These are phyloP conservation scores for Fusarium sublunatum DNA, from an alignment of 2,329 filamentous ascomycete species.

Conservation along the genomic window DNA sequence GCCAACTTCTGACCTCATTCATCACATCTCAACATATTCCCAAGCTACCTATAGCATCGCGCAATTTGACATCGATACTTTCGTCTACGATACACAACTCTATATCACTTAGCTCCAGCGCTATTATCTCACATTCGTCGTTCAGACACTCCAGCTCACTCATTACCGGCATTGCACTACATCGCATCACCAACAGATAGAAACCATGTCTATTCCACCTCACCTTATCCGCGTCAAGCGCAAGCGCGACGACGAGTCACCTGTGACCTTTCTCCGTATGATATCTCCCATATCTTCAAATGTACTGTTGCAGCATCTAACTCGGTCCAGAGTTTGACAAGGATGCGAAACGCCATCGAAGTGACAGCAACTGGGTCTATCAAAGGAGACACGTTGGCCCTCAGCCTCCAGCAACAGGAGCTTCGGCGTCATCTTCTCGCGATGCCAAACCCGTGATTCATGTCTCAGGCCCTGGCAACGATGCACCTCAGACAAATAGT, in stretches of 20 bases:
- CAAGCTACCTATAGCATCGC: conserved; percentile 4
- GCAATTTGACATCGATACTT: not conserved
- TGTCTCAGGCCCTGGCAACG: conserved; percentile 56
- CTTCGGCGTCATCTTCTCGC: conserved; percentile 29
- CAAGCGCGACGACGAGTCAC: conserved; percentile 65
- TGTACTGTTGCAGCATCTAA: conserved; percentile 28
- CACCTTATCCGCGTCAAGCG: conserved; percentile 71
- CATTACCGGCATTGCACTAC: not conserved
- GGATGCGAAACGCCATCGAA: conserved; percentile 64
- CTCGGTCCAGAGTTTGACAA: conserved; percentile 61
- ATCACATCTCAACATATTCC: conserved; percentile 8
- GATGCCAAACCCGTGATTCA: conserved; percentile 60
- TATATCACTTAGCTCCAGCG: not conserved
- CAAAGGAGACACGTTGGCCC: conserved; percentile 59
- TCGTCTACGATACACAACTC: not conserved
- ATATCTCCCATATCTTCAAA: conserved; percentile 24
- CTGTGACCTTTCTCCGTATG: conserved; percentile 67
- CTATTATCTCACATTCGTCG: not conserved
- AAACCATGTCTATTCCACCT: conserved; percentile 66
- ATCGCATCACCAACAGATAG: not conserved
- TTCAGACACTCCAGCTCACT: not conserved
- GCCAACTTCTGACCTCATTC: conserved; percentile 37
- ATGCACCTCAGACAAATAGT: conserved; percentile 22
- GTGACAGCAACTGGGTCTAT: conserved; percentile 65
- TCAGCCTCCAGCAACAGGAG: conserved; percentile 41